Percentiles rank a stretch among this genome's conserved stretches.
Conservation (phyloP, 2,329 filamentous ascomycete species). For the Sclerotinia nivalis region DNA sequence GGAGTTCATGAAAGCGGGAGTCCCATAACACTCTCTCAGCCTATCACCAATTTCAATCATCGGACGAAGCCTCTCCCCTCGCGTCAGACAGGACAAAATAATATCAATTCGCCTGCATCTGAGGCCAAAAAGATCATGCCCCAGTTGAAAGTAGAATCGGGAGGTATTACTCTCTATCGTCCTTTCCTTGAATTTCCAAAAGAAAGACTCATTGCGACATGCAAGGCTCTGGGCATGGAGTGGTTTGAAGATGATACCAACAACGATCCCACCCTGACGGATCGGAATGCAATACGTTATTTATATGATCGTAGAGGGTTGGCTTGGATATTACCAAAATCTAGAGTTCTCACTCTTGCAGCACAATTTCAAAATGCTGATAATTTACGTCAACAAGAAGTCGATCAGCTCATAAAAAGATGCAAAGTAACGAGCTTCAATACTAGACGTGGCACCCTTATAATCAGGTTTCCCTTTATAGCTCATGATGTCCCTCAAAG, state of each 20-base stretch:
- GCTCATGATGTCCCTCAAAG: background rate
- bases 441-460: slow-evolving; percentile 42
- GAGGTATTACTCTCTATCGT: slow-evolving; percentile 66
- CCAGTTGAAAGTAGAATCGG: slow-evolving; percentile 50
- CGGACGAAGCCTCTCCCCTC: too few species aligned
- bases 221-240: slow-evolving; percentile 61
- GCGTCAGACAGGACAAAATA: background rate
- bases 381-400: slow-evolving; percentile 51
- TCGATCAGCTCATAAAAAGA: slow-evolving; percentile 54
- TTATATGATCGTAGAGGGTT: slow-evolving; percentile 60
- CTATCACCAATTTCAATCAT: background rate
- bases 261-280: slow-evolving; percentile 70
- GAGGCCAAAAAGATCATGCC: background rate
- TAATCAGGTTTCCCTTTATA: slow-evolving; percentile 26
- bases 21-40: slow-evolving; percentile 2
- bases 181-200: slow-evolving; percentile 74
- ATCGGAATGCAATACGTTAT: slow-evolving; percentile 77
- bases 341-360: slow-evolving; percentile 63
- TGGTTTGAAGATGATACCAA: slow-evolving; percentile 93
- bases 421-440: slow-evolving; percentile 44
- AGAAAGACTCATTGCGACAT: slow-evolving; percentile 71
- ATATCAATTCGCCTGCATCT: background rate
- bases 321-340: slow-evolving; percentile 68
- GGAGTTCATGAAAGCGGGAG: slow-evolving; percentile 67
- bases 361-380: slow-evolving; percentile 49